Percentiles rank a stretch among this genome's conserved stretches.
Evolutionary conservation across 306 rosid species (phyloP).

Genomic region (Ceratonia siliqua): DNA sequence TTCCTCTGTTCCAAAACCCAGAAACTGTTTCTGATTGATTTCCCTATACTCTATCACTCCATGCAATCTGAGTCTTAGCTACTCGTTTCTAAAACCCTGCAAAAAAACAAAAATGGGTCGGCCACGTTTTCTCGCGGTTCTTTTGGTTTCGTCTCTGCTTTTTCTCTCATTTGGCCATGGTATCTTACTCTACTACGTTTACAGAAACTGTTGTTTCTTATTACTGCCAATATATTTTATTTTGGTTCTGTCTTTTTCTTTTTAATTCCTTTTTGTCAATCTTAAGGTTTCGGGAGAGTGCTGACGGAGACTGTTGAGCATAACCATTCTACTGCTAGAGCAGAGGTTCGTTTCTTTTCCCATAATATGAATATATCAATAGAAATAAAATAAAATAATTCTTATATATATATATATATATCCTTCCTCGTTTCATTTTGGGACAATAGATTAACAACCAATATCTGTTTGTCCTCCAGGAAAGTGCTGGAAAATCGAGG

Average conservation of each 20-base stretch:
- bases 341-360: conserved; percentile 29
- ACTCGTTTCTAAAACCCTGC: conserved; percentile 34
- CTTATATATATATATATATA: not conserved
- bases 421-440: not conserved
- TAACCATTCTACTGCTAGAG: conserved; percentile 8
- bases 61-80: not conserved
- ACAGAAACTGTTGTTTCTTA: not conserved
- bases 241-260: not conserved
- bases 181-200: conserved; percentile 1
- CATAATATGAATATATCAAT: not conserved
- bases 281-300: conserved; percentile 56
- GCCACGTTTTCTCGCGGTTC: conserved; percentile 45
- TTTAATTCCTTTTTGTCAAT: not conserved
- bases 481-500: conserved; percentile 26
- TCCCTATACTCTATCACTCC: too few relatives aligned
- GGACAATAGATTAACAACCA: not conserved
- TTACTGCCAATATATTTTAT: not conserved
- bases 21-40: not conserved
- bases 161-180: conserved; percentile 55
- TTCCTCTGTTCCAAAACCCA: not conserved
- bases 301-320: conserved; percentile 38
- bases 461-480: conserved; percentile 41
- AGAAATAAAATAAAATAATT: not conserved
- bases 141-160: conserved; percentile 51
- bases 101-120: conserved; percentile 48